These are phyloP conservation scores for Onygenales sp. DNA, from an alignment of 2,329 filamentous ascomycete genomes.

Conservation along the genomic window DNA sequence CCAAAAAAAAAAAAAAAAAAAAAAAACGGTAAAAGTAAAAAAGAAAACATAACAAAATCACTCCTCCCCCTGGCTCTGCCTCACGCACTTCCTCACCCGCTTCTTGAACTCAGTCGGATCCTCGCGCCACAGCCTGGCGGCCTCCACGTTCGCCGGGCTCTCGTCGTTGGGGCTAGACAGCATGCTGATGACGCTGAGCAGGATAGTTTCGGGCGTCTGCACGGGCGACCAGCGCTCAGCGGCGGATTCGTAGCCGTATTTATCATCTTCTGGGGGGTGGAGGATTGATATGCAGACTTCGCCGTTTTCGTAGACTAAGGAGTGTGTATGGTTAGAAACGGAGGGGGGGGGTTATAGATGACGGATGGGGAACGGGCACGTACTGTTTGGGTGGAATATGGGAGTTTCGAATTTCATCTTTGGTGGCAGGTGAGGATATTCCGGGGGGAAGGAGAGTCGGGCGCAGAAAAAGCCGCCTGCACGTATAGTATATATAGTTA, in stretches of 20 bases:
- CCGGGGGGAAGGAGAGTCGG: constrained; percentile 67
- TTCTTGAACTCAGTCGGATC: constrained; percentile 70
- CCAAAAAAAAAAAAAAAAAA: too few species aligned
- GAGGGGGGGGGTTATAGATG: background rate
- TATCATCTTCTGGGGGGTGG: constrained; percentile 88
- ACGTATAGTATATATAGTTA: background rate
- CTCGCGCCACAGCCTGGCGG: constrained; percentile 77
- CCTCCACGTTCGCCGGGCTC: constrained; percentile 90
- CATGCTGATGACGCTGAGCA: constrained; percentile 86
- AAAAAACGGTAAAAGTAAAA: background rate
- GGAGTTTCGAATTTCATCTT: constrained; percentile 78
- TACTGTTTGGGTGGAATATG: constrained; percentile 87
- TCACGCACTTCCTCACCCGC: constrained; percentile 65
- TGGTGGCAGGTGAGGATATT: constrained; percentile 82
- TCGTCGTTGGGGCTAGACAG: constrained; percentile 90
- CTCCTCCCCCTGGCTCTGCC: constrained; percentile 71
- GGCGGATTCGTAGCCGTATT: constrained; percentile 85
- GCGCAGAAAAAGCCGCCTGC: constrained; percentile 88
- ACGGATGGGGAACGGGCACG: constrained; percentile 14
- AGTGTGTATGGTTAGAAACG: constrained; percentile 1
- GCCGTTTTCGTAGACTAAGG: constrained; percentile 66
- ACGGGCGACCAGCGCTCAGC: constrained; percentile 90
- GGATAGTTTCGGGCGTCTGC: constrained; percentile 87
- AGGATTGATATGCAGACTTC: constrained; percentile 95
- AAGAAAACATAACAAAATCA: constrained; percentile 11